Conservation (phyloP, 352 stramenopile genomes). For the Phytophthora sp. region DNA sequence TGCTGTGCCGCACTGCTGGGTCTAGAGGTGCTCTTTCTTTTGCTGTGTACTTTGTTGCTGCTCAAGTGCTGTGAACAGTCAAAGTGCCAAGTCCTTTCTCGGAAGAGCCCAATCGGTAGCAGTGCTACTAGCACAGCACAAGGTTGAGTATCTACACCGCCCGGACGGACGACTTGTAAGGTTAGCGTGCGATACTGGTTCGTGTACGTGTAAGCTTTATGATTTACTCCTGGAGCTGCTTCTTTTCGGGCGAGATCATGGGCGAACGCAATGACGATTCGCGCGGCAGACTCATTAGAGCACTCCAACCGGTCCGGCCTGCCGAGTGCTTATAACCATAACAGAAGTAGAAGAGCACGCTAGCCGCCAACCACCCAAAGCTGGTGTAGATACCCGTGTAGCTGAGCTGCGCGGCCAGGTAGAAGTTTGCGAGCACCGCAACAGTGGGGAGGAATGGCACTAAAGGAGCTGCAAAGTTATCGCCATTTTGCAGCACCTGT, state of each 20-base stretch:
- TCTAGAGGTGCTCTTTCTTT: no score
- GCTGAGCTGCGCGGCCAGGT: constrained; percentile 63
- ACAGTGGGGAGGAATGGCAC: constrained; percentile 68
- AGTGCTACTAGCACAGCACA: no score
- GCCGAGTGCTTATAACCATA: constrained; percentile 77
- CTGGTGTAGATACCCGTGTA: constrained; percentile 54
- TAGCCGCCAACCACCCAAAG: constrained; percentile 58
- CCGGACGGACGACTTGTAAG: neutral
- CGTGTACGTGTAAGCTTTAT: constrained; percentile 11
- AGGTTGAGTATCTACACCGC: neutral
- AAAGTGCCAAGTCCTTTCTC: constrained; percentile 24
- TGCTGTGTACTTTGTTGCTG: no score
- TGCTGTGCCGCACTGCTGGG: no score
- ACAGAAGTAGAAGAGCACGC: constrained; percentile 71
- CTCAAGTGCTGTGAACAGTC: no score
- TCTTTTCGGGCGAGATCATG: constrained; percentile 62
- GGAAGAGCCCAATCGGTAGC: no score
- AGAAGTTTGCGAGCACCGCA: constrained; percentile 68
- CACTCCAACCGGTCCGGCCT: constrained; percentile 63
- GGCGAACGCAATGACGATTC: constrained; percentile 54
- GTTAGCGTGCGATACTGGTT: neutral
- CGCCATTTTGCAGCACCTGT: constrained; percentile 52
- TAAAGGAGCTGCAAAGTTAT: constrained; percentile 65
- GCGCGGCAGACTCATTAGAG: constrained; percentile 55
- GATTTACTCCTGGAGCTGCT: constrained; percentile 31